Evolutionary conservation across 2,329 filamentous ascomycete species (phyloP).

Genomic region (Xylaria sp.): DNA sequence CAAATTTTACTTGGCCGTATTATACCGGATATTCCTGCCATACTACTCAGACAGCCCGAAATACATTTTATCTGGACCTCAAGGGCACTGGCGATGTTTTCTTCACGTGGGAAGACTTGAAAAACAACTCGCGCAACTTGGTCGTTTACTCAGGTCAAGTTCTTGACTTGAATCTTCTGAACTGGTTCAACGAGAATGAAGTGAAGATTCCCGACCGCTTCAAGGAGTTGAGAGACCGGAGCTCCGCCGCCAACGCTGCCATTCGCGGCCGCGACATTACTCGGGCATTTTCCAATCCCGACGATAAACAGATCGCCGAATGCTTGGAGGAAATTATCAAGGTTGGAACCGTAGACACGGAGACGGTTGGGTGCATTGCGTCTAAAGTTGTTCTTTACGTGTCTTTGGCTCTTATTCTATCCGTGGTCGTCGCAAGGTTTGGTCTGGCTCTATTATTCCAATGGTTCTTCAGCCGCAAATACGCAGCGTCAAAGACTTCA

Average conservation of each 20-base stretch:
- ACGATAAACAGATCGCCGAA: slow-evolving; percentile 83
- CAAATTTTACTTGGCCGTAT: slow-evolving; percentile 78
- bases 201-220: slow-evolving; percentile 82
- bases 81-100: slow-evolving; percentile 84
- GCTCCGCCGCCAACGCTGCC: slow-evolving; percentile 66
- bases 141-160: slow-evolving; percentile 96
- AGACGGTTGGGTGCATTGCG: slow-evolving; percentile 96
- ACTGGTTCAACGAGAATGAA: slow-evolving; percentile 88
- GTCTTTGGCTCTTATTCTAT: slow-evolving; percentile 89
- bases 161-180: slow-evolving; percentile 85
- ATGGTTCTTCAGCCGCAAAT: slow-evolving; percentile 92
- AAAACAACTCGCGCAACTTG: slow-evolving; percentile 87
- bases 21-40: slow-evolving; percentile 93
- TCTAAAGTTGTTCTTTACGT: slow-evolving; percentile 97
- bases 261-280: slow-evolving; percentile 90
- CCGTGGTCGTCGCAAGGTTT: slow-evolving; percentile 88
- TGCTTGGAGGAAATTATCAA: slow-evolving; percentile 96
- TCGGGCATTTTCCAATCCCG: slow-evolving; percentile 80
- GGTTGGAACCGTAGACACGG: slow-evolving; percentile 94
- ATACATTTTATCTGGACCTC: slow-evolving; percentile 79
- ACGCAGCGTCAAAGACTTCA: slow-evolving; percentile 86
- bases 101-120: slow-evolving; percentile 95
- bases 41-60: slow-evolving; percentile 74
- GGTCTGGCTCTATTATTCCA: slow-evolving; percentile 90
- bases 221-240: slow-evolving; percentile 78